Evolutionary conservation across 352 stramenopile genomes (phyloP), one percentile per base, ranked within the genome.

Genomic region (Phytophthora ramorum): DNA sequence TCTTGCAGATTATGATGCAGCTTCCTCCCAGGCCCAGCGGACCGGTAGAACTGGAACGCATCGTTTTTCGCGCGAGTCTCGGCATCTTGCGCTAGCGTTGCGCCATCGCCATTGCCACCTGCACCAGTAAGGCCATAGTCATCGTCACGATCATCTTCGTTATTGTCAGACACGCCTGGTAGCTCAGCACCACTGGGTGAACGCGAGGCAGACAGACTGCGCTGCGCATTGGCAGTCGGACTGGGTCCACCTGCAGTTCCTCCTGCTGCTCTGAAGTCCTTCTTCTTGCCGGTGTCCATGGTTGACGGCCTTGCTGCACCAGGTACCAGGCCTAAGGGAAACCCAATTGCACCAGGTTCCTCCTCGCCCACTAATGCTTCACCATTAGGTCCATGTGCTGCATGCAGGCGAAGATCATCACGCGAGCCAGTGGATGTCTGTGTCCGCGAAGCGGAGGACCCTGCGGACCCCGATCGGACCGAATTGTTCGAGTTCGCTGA

Each of bases 11-110:
- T 84, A 6, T 77, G 70, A 28, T 89, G 51, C 13, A 91, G 69
- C 54, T 92, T 89, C 28, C 88, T 78, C 13, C 82, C 86, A 0
- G 82, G 44, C 1, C 86, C 82, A 7, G 40, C 81, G 1, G 66
- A 76, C 43, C 87, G 83, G 57, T 81, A 95, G 34, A 83, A 83
- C 49, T 84, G 71, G 68, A 93, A 95, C 9, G 83, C 86, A 4
- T 91, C 78, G 41, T 88, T 92, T 52, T 92, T 91, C 12, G 75
- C 49, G 0, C 71, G 71, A 4, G 44, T 52, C 43, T 74, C 54
- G 37, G 34, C 34, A 58, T 49, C 60, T 61, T 44, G 75, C 19
- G 46, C 75, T 45, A 14, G 35, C 40, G 14, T 61, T n/a, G 26
- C 37, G 22, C 34, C 35, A 26, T 41, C 58, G 19, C 26, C 34